Evolutionary conservation across 2,329 filamentous ascomycete genomes (phyloP).

Genomic region (Colletotrichum sp.): DNA sequence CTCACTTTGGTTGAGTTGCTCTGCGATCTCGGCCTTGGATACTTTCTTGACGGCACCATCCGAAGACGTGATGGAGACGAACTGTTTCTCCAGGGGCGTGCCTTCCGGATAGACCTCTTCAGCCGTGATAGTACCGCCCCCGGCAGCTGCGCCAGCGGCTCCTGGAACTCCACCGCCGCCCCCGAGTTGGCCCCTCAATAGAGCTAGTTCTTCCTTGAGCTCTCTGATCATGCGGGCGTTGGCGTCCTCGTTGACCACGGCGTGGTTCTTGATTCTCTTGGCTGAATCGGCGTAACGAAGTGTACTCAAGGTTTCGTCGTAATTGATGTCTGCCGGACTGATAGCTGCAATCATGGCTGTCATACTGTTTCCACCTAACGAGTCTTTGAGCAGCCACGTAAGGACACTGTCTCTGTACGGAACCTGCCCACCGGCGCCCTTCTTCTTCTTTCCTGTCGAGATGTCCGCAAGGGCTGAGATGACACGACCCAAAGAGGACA

Average conservation of each 20-base stretch:
- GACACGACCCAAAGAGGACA: conserved; percentile 95
- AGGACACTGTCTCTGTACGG: conserved; percentile 97
- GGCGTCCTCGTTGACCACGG: conserved; percentile 97
- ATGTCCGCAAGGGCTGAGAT: conserved; percentile 95
- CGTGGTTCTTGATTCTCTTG: conserved; percentile 99
- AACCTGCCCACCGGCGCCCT: conserved; percentile 74
- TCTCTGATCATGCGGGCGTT: conserved; percentile 99
- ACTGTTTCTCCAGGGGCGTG: conserved; percentile 92
- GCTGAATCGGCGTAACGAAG: conserved; percentile 96
- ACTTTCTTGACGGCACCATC: conserved; percentile 94
- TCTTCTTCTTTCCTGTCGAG: conserved; percentile 84
- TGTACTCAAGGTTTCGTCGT: conserved; percentile 95
- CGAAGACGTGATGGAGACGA: conserved; percentile 88
- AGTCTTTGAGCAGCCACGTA: conserved; percentile 97
- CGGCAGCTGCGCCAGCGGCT: conserved; percentile 44
- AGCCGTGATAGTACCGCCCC: conserved; percentile 56
- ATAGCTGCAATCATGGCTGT: conserved; percentile 99
- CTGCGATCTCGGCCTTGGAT: conserved; percentile 96
- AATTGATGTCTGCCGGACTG: conserved; percentile 98
- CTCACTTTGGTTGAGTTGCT: conserved; percentile 94
- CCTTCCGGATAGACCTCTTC: conserved; percentile 91
- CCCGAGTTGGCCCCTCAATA: conserved; percentile 85
- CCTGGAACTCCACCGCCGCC: conserved; percentile 49
- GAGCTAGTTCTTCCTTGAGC: conserved; percentile 89
- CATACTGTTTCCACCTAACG: conserved; percentile 97